phyloP scores from a whole-genome alignment of 2,329 filamentous ascomycete species.

The Byssoonygena ceratinophila region DNA sequence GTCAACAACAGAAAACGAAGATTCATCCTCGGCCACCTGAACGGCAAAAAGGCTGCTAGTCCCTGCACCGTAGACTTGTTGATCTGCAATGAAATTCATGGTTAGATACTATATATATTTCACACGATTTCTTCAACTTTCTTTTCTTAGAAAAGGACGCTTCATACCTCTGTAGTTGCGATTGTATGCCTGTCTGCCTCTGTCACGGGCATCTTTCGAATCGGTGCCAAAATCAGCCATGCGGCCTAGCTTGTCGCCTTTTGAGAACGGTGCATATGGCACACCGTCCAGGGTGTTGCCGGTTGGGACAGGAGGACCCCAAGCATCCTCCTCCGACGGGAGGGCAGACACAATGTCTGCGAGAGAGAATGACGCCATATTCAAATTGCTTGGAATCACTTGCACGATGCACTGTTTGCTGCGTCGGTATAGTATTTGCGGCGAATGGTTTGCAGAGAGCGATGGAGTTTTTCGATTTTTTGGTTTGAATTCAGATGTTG shows the following conservation, averaged over 20 bases:
- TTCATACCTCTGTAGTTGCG: slow-evolving; percentile 75
- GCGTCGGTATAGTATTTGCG: not conserved
- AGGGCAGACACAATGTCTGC: slow-evolving; percentile 60
- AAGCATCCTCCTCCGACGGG: slow-evolving; percentile 66
- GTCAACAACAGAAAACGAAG: slow-evolving; percentile 94
- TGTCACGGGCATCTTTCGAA: slow-evolving; percentile 61
- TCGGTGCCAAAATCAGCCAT: slow-evolving; percentile 98
- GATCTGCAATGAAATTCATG: slow-evolving; percentile 49
- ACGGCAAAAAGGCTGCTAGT: slow-evolving; percentile 79
- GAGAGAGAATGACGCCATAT: slow-evolving; percentile 47
- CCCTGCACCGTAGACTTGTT: slow-evolving; percentile 92
- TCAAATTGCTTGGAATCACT: not conserved
- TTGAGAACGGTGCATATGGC: slow-evolving; percentile 95
- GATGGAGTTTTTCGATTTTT: not conserved
- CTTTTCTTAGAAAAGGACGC: not conserved
- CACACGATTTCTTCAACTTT: not conserved
- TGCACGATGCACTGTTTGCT: not conserved
- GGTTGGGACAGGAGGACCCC: slow-evolving; percentile 72
- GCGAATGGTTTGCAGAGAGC: not conserved
- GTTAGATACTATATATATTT: slow-evolving; percentile 9
- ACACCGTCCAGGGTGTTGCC: slow-evolving; percentile 90
- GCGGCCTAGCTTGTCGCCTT: slow-evolving; percentile 94
- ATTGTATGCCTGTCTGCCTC: slow-evolving; percentile 80
- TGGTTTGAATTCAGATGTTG: slow-evolving; percentile 7
- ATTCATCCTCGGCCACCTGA: slow-evolving; percentile 87